A percentile compares a stretch with the other conserved stretches of the same genome.
Conservation (phyloP, 306 rosid genomes). For the Purshia tridentata region DNA sequence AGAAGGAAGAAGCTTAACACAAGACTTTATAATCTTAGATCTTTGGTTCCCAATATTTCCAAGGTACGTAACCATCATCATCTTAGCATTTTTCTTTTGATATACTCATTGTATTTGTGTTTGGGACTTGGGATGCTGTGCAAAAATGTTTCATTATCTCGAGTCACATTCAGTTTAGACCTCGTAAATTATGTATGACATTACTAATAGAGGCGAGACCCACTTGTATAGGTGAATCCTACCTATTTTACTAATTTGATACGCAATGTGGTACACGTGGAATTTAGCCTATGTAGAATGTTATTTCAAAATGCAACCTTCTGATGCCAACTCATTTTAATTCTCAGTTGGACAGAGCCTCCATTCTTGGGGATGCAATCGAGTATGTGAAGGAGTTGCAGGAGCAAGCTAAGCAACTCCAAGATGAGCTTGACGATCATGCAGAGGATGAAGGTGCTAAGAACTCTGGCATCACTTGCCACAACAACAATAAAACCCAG, state of each 20-base stretch:
- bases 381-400: conserved; percentile 73
- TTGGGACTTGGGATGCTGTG: too few species aligned
- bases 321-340: conserved; percentile 3
- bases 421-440: conserved; percentile 71
- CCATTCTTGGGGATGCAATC: conserved; percentile 84
- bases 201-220: too few species aligned
- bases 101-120: too few species aligned
- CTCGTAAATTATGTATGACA: too few species aligned
- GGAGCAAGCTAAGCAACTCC: conserved; percentile 64
- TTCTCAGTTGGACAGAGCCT: conserved; percentile 61
- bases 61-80: conserved; percentile 51
- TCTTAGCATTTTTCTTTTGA: neutral
- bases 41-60: conserved; percentile 77
- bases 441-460: conserved; percentile 52
- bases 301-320: too few species aligned
- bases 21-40: conserved; percentile 61
- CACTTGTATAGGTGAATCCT: too few species aligned
- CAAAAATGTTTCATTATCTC: too few species aligned
- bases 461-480: conserved; percentile 18
- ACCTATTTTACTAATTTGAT: too few species aligned
- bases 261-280: too few species aligned
- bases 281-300: too few species aligned
- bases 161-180: too few species aligned
- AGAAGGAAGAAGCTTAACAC: conserved; percentile 88
- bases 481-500: conserved; percentile 29